Conservation (phyloP, 495 filamentous ascomycete genomes). For the Penicillium riverlandense region DNA sequence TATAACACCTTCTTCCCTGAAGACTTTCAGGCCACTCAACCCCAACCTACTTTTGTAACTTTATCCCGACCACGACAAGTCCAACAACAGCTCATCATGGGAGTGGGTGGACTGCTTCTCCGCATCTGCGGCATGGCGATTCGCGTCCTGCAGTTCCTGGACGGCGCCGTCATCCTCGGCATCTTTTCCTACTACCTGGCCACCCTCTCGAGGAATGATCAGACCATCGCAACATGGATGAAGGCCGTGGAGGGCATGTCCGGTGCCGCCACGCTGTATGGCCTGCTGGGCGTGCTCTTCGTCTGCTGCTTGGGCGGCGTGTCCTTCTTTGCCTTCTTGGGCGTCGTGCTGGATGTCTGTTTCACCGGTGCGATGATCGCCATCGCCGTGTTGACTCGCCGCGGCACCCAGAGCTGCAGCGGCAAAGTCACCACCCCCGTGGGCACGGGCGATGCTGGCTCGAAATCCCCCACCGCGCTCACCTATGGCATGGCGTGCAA, state of each 20-base stretch:
- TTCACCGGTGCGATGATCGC: constrained; percentile 80
- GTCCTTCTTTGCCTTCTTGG: constrained; percentile 66
- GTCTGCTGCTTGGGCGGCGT: constrained; percentile 75
- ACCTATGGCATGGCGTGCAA: constrained; percentile 54
- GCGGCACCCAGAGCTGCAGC: constrained; percentile 54
- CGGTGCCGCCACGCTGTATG: constrained; percentile 66
- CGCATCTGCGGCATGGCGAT: constrained; percentile 56
- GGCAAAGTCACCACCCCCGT: constrained; percentile 60
- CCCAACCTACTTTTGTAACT: too few relatives aligned
- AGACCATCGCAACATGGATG: constrained; percentile 53
- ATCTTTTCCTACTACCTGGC: constrained; percentile 61
- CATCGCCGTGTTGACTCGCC: constrained; percentile 61
- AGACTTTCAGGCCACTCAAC: too few relatives aligned
- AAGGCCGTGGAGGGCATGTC: constrained; percentile 78
- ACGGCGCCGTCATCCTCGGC: constrained; percentile 63
- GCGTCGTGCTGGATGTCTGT: constrained; percentile 66
- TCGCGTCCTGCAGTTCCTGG: constrained; percentile 64
- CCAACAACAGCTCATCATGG: constrained; percentile 23
- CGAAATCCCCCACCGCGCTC: constrained; percentile 20
- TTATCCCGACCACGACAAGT: background rate
- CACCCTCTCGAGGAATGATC: constrained; percentile 48
- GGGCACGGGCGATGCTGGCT: constrained; percentile 50
- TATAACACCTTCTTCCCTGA: background rate
- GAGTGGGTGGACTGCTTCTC: constrained; percentile 49
- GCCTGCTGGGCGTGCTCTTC: constrained; percentile 58